Evolutionary conservation across 345 rosid genomes (phyloP), one percentile per base, ranked within the genome.

Genomic region (Sisymbrium altissimum): DNA sequence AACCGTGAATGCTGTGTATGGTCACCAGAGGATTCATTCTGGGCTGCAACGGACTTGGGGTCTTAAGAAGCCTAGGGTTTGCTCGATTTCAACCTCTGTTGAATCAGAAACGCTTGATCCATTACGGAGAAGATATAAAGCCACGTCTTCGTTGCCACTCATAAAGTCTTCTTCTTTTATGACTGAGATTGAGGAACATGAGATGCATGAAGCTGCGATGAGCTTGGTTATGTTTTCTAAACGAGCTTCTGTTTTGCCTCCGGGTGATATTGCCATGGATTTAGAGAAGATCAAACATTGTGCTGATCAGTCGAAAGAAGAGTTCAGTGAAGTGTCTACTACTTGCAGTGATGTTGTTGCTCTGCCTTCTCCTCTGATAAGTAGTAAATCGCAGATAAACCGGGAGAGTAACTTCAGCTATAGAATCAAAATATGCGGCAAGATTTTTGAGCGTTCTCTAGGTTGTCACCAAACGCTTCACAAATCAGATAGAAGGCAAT

Each of bases 171-270:
- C 59, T 66, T 49, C 19, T 45, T 35, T 27, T 48, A 67, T 75
- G 73, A 49, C 38, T 67, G 68, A 50, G 39, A 50, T 7, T 40
- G 79, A 75, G 64, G 0, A 40, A 68, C 46, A 6, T 27, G 79
- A 75, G 48, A 48, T 67, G 46, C 33, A 3, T 49, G 63, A 67
- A 50, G 79, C 73, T 67, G 79, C 79, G 14, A 12, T 50, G 48
- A 68, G 33, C 63, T 60, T 75, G 48, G 55, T 66, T 59, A 40
- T 75, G 68, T n/a, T 75, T 6, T 68, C 73, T 30, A 13, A 49
- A 50, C 19, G 38, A 59, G 64, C 53, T 68, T 54, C 29, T 54
- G 14, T 8, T 11, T 54, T 18, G 19, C n/a, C 39, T 73, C 45
- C 2, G 5, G 56, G 7, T 43, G 53, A 50, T 57, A 13, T 0